These are phyloP conservation scores for Wickerhamomyces silvicola DNA, from an alignment of 805 yeast species.

Conservation along the genomic window DNA sequence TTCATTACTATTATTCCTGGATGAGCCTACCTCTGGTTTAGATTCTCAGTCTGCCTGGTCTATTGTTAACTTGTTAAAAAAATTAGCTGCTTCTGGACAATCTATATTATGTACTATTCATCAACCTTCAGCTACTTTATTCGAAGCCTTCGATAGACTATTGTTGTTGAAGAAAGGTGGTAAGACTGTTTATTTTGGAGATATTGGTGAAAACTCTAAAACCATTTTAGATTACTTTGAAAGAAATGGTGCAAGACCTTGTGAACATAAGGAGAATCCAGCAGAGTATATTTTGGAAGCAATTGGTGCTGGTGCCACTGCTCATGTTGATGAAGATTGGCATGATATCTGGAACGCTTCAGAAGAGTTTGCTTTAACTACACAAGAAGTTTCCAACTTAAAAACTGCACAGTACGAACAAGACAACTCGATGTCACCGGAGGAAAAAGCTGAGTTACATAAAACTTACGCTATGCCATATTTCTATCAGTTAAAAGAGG, in stretches of 20 bases:
- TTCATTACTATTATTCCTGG: conserved; percentile 46
- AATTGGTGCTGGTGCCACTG: conserved; percentile 79
- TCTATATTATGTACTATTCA: conserved; percentile 68
- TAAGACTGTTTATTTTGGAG: conserved; percentile 66
- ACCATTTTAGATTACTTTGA: conserved; percentile 39
- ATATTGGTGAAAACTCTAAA: conserved; percentile 53
- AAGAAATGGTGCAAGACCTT: conserved; percentile 55
- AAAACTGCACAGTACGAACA: not conserved
- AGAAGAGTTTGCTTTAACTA: conserved; percentile 24
- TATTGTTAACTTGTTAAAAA: conserved; percentile 47
- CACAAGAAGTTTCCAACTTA: conserved; percentile 24
- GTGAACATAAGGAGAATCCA: conserved; percentile 52
- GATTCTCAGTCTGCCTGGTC: conserved; percentile 63
- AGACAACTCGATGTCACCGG: conserved; percentile 8
- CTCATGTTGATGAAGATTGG: conserved; percentile 50
- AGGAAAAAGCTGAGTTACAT: conserved; percentile 12
- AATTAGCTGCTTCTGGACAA: conserved; percentile 49
- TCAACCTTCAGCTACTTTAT: conserved; percentile 42
- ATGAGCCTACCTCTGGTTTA: conserved; percentile 61
- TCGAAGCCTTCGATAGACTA: conserved; percentile 11
- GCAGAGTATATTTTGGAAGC: conserved; percentile 71
- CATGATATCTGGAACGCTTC: conserved; percentile 49
- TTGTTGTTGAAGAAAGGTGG: conserved; percentile 59
- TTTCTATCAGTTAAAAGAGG: conserved; percentile 35
- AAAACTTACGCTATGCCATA: conserved; percentile 33